Evolutionary conservation across 495 filamentous ascomycete species (phyloP).

Genomic region (Annulohypoxylon maeteangense): DNA sequence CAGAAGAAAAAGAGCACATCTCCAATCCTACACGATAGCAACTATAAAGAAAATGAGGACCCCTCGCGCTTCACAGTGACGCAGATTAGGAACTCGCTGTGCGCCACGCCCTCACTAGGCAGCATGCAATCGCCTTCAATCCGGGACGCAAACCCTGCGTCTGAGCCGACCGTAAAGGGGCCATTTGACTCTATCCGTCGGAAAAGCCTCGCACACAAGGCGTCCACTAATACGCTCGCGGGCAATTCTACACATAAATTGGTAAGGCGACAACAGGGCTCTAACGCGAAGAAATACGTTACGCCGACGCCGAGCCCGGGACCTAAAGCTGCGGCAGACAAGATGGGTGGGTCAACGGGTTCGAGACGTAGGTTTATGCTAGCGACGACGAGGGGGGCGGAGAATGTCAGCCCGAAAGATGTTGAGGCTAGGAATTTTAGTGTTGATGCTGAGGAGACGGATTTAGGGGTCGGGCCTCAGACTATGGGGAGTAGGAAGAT

Average conservation of each 20-base stretch:
- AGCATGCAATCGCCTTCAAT: constrained; percentile 14
- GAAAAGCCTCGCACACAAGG: constrained; percentile 32
- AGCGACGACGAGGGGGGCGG: constrained; percentile 39
- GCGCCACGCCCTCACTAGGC: constrained; percentile 18
- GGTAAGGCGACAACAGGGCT: constrained; percentile 38
- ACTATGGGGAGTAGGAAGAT: constrained; percentile 65
- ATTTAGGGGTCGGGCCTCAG: constrained; percentile 35
- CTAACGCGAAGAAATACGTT: neutral
- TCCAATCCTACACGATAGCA: neutral
- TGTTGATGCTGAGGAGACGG: constrained; percentile 53
- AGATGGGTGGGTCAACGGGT: constrained; percentile 16
- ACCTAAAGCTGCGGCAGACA: constrained; percentile 50
- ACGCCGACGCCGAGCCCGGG: constrained; percentile 47
- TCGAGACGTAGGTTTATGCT: constrained; percentile 43
- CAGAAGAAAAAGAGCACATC: constrained; percentile 43
- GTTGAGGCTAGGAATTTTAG: constrained; percentile 3
- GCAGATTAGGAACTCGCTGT: neutral
- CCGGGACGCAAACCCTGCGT: constrained; percentile 9
- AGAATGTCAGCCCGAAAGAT: constrained; percentile 42
- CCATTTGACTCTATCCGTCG: constrained; percentile 19
- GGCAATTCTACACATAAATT: constrained; percentile 43
- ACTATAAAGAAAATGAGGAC: constrained; percentile 34
- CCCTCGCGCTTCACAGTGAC: neutral
- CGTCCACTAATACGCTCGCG: constrained; percentile 47
- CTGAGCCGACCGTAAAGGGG: constrained; percentile 15